phyloP scores from a whole-genome alignment of 345 rosid genomes.

The Salix arbutifolia region DNA sequence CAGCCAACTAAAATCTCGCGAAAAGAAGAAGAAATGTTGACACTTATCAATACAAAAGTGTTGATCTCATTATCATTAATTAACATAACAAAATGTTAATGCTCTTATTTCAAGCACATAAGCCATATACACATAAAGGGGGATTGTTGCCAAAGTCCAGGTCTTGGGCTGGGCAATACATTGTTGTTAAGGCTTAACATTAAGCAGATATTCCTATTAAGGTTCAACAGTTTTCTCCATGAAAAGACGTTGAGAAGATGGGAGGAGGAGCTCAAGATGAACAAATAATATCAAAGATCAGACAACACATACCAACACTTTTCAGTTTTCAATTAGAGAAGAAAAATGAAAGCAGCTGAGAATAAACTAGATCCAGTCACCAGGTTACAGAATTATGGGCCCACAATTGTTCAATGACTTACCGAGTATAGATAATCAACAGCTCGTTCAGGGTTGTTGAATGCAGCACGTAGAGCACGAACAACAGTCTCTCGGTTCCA shows the following conservation, averaged over 20 bases:
- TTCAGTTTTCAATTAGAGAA: neutral
- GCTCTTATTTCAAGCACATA: neutral
- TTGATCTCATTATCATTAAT: neutral
- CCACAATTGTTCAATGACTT: slow-evolving; percentile 3
- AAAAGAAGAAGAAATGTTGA: neutral
- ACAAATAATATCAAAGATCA: neutral
- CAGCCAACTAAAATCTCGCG: neutral
- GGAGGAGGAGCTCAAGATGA: neutral
- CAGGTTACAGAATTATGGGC: neutral
- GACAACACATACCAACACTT: neutral
- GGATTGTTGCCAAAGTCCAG: neutral
- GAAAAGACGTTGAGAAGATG: neutral
- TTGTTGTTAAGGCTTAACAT: neutral
- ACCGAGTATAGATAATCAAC: slow-evolving; percentile 34
- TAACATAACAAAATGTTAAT: neutral
- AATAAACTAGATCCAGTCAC: neutral
- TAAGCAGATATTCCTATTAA: neutral
- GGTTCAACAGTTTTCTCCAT: neutral
- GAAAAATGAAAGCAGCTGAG: neutral
- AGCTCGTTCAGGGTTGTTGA: slow-evolving; percentile 32
- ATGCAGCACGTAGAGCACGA: slow-evolving; percentile 32
- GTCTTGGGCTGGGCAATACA: neutral
- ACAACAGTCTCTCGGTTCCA: slow-evolving; percentile 25
- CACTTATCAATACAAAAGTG: neutral
- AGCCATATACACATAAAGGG: neutral